Evolutionary conservation across 768 basidiomycete species (phyloP).

Genomic region (Tulasnella sp.): DNA sequence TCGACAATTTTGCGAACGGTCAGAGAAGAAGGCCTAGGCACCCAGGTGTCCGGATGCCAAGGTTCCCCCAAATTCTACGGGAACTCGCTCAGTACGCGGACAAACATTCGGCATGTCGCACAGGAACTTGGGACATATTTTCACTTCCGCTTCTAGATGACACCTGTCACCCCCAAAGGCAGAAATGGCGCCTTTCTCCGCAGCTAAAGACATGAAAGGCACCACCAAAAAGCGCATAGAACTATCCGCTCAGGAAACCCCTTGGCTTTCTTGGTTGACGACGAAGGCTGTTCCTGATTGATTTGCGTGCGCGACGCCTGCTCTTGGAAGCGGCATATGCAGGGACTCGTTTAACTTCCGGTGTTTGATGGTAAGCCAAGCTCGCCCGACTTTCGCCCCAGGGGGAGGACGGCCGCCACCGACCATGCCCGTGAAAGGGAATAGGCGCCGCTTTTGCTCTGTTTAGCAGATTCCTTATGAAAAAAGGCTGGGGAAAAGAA

Average conservation of each 20-base stretch:
- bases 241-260: background rate
- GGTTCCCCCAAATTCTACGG: no score
- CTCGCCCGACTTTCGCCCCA: background rate
- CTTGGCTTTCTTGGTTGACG: background rate
- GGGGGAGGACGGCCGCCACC: background rate
- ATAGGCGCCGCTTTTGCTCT: background rate
- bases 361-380: background rate
- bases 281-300: no score
- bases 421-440: background rate
- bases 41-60: no score
- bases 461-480: no score
- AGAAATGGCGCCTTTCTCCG: background rate
- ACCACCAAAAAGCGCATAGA: background rate
- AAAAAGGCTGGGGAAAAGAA: no score
- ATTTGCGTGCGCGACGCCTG: background rate
- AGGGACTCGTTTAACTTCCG: background rate
- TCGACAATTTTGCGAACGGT: no score
- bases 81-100: no score
- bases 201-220: background rate
- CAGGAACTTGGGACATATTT: background rate
- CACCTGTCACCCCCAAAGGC: background rate
- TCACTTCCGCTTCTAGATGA: conserved; percentile 6
- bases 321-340: background rate
- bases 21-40: no score
- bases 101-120: background rate